Evolutionary conservation across 306 rosid genomes (phyloP).

Genomic region (Cicer arietinum): DNA sequence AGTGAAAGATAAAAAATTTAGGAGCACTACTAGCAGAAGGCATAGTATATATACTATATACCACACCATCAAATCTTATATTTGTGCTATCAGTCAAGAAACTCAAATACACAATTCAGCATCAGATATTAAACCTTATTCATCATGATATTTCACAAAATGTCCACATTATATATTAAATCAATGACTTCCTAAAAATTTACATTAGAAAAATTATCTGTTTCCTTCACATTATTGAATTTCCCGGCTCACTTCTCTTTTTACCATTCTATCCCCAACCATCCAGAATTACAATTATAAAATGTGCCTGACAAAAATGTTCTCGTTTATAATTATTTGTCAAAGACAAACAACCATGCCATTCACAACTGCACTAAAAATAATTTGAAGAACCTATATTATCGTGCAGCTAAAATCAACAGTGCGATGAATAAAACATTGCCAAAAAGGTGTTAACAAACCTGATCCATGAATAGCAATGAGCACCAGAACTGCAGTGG

Average conservation of each 20-base stretch:
- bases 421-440: constrained; percentile 31
- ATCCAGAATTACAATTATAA: constrained; percentile 13
- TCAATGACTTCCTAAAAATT: constrained; percentile 20
- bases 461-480: constrained; percentile 97
- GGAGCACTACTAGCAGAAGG: constrained; percentile 33
- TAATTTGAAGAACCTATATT: constrained; percentile 23
- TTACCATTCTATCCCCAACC: constrained; percentile 22
- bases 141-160: constrained; percentile 7
- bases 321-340: constrained; percentile 2
- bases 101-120: constrained; percentile 29
- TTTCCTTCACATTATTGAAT: constrained; percentile 5
- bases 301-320: constrained; percentile 21
- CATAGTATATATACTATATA: background rate
- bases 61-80: constrained; percentile 27
- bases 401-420: constrained; percentile 34
- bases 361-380: constrained; percentile 28
- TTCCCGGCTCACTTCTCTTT: constrained; percentile 17
- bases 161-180: background rate
- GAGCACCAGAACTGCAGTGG: constrained; percentile 86
- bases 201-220: background rate
- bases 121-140: constrained; percentile 27
- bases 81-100: constrained; percentile 27
- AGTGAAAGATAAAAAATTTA: constrained; percentile 20
- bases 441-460: constrained; percentile 37
- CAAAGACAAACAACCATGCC: constrained; percentile 16